Conservation (phyloP, 768 basidiomycete species). For the Pleurotus platypus region DNA sequence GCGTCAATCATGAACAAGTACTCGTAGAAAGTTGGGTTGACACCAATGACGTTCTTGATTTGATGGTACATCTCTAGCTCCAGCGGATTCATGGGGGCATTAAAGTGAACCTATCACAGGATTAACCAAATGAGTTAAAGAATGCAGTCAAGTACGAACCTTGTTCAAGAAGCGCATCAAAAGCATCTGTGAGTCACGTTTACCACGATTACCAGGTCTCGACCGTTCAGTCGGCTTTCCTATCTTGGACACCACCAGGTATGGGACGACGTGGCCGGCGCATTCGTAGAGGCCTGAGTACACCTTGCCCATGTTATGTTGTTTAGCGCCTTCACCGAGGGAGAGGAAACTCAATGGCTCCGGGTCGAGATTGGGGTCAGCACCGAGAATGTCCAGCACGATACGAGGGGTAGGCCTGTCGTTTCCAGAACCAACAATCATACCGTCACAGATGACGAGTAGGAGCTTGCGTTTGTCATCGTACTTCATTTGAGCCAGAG, state of each 20-base stretch:
- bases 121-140: constrained; percentile 5
- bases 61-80: constrained; percentile 99
- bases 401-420: constrained; percentile 95
- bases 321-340: constrained; percentile 91
- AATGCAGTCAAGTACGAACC: constrained; percentile 34
- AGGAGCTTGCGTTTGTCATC: constrained; percentile 97
- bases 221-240: constrained; percentile 93
- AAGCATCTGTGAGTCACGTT: constrained; percentile 95
- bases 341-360: constrained; percentile 94
- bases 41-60: constrained; percentile 99
- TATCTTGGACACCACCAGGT: constrained; percentile 87
- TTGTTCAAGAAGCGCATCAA: constrained; percentile 98
- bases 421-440: constrained; percentile 96
- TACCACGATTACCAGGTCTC: constrained; percentile 95
- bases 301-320: constrained; percentile 98
- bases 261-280: constrained; percentile 93
- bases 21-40: constrained; percentile 98
- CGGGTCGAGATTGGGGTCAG: constrained; percentile 88
- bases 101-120: constrained; percentile 81
- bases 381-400: constrained; percentile 94
- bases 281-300: constrained; percentile 96
- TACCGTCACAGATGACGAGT: constrained; percentile 94
- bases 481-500: constrained; percentile 90
- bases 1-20: constrained; percentile 92
- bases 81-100: constrained; percentile 92